A percentile compares a stretch with the other conserved stretches of the same genome.
phyloP scores from a whole-genome alignment of 495 filamentous ascomycete species.

The Xylaria telfairii region DNA sequence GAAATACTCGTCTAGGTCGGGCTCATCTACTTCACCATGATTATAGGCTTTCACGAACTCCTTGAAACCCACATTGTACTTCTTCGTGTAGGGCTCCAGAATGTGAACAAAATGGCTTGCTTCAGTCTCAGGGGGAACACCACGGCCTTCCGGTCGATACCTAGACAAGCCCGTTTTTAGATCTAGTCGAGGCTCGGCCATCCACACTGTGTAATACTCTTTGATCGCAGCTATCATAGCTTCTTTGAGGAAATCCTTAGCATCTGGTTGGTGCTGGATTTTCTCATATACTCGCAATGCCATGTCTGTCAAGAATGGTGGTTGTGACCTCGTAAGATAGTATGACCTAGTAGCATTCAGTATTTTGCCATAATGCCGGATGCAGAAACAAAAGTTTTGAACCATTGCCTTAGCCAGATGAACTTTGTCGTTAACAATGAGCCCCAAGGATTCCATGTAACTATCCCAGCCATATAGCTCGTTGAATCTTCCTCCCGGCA shows the following conservation, averaged over 20 bases:
- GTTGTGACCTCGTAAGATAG: slow-evolving; percentile 91
- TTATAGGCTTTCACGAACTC: slow-evolving; percentile 92
- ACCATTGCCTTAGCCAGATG: slow-evolving; percentile 93
- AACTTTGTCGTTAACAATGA: slow-evolving; percentile 79
- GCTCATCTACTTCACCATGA: slow-evolving; percentile 73
- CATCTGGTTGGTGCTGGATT: slow-evolving; percentile 79
- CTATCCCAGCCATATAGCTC: slow-evolving; percentile 98
- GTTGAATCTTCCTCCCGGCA: slow-evolving; percentile 96
- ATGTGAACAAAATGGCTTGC: slow-evolving; percentile 86
- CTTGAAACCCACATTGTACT: slow-evolving; percentile 78
- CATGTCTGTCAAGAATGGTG: slow-evolving; percentile 98
- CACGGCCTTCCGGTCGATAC: slow-evolving; percentile 87
- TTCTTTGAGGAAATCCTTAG: slow-evolving; percentile 76
- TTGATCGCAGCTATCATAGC: slow-evolving; percentile 92
- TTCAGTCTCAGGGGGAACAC: slow-evolving; percentile 94
- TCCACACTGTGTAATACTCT: slow-evolving; percentile 95
- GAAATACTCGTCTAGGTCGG: slow-evolving; percentile 92
- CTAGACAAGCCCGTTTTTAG: slow-evolving; percentile 81
- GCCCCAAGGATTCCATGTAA: slow-evolving; percentile 91
- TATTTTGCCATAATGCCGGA: slow-evolving; percentile 97
- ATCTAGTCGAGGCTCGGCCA: slow-evolving; percentile 78
- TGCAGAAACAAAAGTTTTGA: slow-evolving; percentile 94
- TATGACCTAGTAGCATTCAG: slow-evolving; percentile 96
- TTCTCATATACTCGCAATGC: slow-evolving; percentile 86
- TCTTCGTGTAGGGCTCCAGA: slow-evolving; percentile 83